Evolutionary conservation across 108 stramenopile genomes (phyloP), one percentile per base, ranked within the genome.

Genomic region (Poteriospumella lacustris): DNA sequence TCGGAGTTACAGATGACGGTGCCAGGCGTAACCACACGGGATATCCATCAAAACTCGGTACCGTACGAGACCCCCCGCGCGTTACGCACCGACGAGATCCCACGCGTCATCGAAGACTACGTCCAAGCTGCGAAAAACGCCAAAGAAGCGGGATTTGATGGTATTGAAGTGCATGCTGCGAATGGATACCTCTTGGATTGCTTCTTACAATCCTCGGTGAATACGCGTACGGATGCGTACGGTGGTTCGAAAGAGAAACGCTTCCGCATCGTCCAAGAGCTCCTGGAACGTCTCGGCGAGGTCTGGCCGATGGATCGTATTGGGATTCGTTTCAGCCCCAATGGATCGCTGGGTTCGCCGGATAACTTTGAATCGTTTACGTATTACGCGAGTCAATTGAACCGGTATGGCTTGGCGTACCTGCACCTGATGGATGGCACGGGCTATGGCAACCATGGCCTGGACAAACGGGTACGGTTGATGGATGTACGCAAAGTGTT

Each of bases 371-470:
- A 80, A 44, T 78, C 76, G 44, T 89, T 89, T 73, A 41, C 73
- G 12, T 79, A 80, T 67, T 79, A 87, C 12, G 83, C 87, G 59
- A 78, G 81, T 44, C 34, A 68, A 1, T 76, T 89, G 82, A 85
- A 81, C 44, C 59, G 81, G 68, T 85, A 82, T 77, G 67, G 76
- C 15, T 42, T 88, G 58, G 91, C 86, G 24, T 87, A 86, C 44
- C 33, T 89, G 40, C 88, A 89, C 68, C 41, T 91, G 56, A 91
- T 90, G 89, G 89, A 90, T 68, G 89, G 89, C 47, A 47, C 81
- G 1, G 88, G 87, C 26, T 89, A 88, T 59, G 91, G 91, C 43
- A 87, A 59, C 52, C 91, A 91, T 68, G 79, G 76, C 38, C 64
- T 78, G 62, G 78, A 80, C 60, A 62, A 67, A 43, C 62, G 58